Base-by-base conservation (phyloP, 495 filamentous ascomycete genomes). In the Evernia prunastri region DNA sequence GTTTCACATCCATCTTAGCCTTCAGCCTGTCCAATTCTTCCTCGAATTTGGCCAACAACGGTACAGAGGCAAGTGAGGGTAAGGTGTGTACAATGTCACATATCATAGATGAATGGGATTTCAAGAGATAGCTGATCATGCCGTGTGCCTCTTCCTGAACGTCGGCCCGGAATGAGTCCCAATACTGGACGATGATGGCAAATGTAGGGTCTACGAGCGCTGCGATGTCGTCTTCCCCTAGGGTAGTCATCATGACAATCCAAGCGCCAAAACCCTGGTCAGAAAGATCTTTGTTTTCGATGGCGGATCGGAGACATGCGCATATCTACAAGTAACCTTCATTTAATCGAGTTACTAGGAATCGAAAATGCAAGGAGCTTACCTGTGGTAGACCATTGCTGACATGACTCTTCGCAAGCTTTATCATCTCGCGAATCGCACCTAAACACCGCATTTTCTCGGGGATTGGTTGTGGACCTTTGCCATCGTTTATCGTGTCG, bases 341-440 rank as follows among this genome's bases (percentile, higher is more conserved):
- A 53, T 33, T 47, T 36, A 54, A 25, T 42, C 33, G 3, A 36
- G 58, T 45, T 70, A 58, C 25, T n/a, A 51, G 29, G 31, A 68
- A 69, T 67, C 54, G n/a, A 31, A 31, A 33, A 33, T 31, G 29
- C 10, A 0, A 54, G 29, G 6, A 18, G 70, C 79, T 62, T 76
- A 92, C 90, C 80, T 97, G 94, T 56, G 95, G 91, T 43, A 96
- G 79, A 37, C 90, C 93, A 72, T 87, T 86, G 65, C 82, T 86
- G 18, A 89, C 81, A 74, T 88, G 84, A 17, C 77, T 80, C 60
- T 83, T 84, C 25, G 87, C 87, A 51, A 93, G 75, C 65, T 79
- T 83, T 56, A 97, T 86, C 88, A 97, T 90, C 71, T 91, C 92
- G 66, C 89, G 87, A 70, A 99, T 89, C 2, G 89, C 94, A 63